Evolutionary conservation across 2,329 filamentous ascomycete species (phyloP).

Genomic region (Fusarium sarcochroum): DNA sequence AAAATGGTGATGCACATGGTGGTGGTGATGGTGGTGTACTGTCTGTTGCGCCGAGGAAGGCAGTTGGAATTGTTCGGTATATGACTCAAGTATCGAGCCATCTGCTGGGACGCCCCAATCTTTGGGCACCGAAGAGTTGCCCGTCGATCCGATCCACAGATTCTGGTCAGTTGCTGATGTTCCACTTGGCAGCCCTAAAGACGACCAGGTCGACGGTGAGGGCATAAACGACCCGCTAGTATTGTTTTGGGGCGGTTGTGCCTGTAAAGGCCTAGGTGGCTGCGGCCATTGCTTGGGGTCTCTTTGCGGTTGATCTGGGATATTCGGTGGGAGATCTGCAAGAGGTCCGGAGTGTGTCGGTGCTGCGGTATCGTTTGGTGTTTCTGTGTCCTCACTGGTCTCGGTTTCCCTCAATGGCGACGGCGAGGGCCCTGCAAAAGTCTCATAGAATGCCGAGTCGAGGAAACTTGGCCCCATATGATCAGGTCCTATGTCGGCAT

Average conservation of each 20-base stretch:
- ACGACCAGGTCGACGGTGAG: slow-evolving; percentile 35
- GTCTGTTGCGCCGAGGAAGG: slow-evolving; percentile 25
- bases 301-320: not conserved
- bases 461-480: slow-evolving; percentile 32
- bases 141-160: slow-evolving; percentile 30
- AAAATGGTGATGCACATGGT: slow-evolving; percentile 43
- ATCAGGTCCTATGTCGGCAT: slow-evolving; percentile 23
- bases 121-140: slow-evolving; percentile 19
- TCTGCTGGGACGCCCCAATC: slow-evolving; percentile 29
- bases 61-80: slow-evolving; percentile 31
- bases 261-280: not conserved
- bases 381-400: slow-evolving; percentile 23
- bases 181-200: slow-evolving; percentile 27
- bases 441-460: slow-evolving; percentile 42
- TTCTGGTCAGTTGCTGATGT: slow-evolving; percentile 24
- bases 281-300: slow-evolving; percentile 20
- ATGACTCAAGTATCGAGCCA: slow-evolving; percentile 19
- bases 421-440: slow-evolving; percentile 36
- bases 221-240: slow-evolving; percentile 11
- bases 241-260: not conserved
- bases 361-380: not conserved
- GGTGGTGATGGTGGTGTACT: slow-evolving; percentile 36
- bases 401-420: slow-evolving; percentile 27
- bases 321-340: slow-evolving; percentile 4
- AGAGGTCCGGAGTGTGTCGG: not conserved